These are phyloP conservation scores for Colletotrichum sp. DNA, from an alignment of 2,329 filamentous ascomycete genomes.

Conservation along the genomic window DNA sequence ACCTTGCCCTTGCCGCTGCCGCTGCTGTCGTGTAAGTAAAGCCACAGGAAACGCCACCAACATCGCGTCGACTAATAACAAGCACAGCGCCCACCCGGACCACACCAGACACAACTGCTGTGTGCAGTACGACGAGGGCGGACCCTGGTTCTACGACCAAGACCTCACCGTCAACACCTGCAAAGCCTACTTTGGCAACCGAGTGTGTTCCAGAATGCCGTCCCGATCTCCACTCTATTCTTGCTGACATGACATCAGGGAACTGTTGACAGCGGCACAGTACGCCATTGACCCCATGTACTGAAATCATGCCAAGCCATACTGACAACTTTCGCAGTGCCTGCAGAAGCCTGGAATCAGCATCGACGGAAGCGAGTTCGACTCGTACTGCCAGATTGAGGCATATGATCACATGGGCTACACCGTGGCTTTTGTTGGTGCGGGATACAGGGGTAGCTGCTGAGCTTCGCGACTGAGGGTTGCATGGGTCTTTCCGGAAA, in stretches of 20 bases:
- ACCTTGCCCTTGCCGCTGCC: neutral
- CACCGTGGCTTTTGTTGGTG: neutral
- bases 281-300: neutral
- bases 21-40: neutral
- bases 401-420: neutral
- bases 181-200: neutral
- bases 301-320: neutral
- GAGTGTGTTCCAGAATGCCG: rapidly evolving
- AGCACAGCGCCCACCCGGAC: neutral
- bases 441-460: neutral
- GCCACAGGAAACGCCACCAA: too few species aligned
- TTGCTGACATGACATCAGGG: neutral
- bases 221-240: too few species aligned
- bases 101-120: neutral
- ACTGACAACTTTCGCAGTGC: neutral
- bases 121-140: neutral
- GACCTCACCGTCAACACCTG: neutral
- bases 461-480: neutral
- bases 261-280: neutral
- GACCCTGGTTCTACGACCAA: neutral
- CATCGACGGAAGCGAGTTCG: neutral
- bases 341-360: neutral
- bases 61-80: too few species aligned
- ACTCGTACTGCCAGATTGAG: neutral
- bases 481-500: neutral